Conservation (phyloP, 1,284 basidiomycete species). For the Peniophora sp. region DNA sequence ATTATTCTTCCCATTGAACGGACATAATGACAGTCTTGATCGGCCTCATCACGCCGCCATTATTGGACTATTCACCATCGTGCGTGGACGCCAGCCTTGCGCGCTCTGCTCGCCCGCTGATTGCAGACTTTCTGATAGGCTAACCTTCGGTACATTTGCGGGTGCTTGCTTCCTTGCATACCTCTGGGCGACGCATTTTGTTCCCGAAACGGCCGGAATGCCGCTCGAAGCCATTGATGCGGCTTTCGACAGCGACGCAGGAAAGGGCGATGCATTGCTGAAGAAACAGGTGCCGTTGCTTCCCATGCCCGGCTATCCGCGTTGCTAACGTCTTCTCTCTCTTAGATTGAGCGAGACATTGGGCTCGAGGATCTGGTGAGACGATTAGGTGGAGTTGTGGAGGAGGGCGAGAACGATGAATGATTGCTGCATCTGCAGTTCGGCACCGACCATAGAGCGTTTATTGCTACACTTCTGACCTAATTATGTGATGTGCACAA, state of each 20-base stretch:
- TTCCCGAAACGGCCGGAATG: constrained; percentile 73
- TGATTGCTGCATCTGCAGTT: too few relatives aligned
- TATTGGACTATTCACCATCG: constrained; percentile 59
- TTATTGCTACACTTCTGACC: too few relatives aligned
- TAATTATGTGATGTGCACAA: too few relatives aligned
- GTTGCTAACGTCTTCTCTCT: constrained; percentile 1
- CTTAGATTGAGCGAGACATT: constrained; percentile 29
- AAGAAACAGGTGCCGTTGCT: constrained; percentile 35
- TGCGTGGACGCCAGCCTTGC: constrained; percentile 20
- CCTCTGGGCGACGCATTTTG: constrained; percentile 57
- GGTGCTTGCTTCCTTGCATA: constrained; percentile 56
- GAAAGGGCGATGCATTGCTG: constrained; percentile 40
- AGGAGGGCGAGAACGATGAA: too few relatives aligned
- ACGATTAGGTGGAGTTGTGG: background rate
- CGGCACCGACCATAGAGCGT: too few relatives aligned
- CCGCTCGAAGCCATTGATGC: constrained; percentile 73
- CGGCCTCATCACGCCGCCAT: constrained; percentile 68
- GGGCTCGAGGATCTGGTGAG: constrained; percentile 26
- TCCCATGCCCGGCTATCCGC: background rate
- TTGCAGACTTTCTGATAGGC: constrained; percentile 23
- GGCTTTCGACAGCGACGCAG: constrained; percentile 53
- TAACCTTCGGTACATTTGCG: constrained; percentile 63
- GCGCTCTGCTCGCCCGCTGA: constrained; percentile 1
- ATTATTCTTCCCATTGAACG: background rate
- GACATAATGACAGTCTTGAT: constrained; percentile 51